Percentiles rank a stretch among this genome's conserved stretches.
Evolutionary conservation across 495 filamentous ascomycete species (phyloP).

Genomic region (Penicillium maclennaniae): DNA sequence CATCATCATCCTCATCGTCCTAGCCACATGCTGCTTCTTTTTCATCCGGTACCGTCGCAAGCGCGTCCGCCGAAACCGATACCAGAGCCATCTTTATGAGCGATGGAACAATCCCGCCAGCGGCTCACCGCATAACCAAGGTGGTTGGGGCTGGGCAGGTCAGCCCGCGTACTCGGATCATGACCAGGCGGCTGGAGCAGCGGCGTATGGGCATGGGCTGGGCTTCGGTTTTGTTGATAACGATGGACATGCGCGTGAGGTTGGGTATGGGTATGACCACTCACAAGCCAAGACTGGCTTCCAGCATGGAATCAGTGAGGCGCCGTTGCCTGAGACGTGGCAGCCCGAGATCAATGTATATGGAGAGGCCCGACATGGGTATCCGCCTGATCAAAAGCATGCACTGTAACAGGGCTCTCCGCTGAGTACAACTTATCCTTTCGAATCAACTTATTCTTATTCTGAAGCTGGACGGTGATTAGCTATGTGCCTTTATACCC

Average conservation of each 20-base stretch:
- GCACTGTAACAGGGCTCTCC: no score
- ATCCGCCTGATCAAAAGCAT: slow-evolving; percentile 5
- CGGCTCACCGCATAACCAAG: slow-evolving; percentile 15
- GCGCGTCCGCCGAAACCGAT: slow-evolving; percentile 19
- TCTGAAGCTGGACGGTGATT: background rate
- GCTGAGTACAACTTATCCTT: no score
- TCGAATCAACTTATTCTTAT: no score
- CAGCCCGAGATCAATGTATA: background rate
- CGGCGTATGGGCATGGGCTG: slow-evolving; percentile 8
- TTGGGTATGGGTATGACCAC: slow-evolving; percentile 12
- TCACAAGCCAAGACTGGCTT: slow-evolving; percentile 1
- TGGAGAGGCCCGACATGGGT: background rate
- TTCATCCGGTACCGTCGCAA: slow-evolving; percentile 38
- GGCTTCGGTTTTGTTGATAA: slow-evolving; percentile 29
- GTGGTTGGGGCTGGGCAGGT: slow-evolving; percentile 14
- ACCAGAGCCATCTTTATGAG: slow-evolving; percentile 22
- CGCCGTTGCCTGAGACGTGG: background rate
- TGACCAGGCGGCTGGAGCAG: slow-evolving; percentile 2
- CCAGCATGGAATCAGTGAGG: slow-evolving; percentile 10
- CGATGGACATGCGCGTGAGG: slow-evolving; percentile 20
- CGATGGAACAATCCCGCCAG: slow-evolving; percentile 29
- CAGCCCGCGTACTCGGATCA: background rate
- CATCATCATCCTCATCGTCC: slow-evolving; percentile 27
- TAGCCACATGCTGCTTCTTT: slow-evolving; percentile 34
- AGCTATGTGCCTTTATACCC: background rate